A percentile compares a stretch with the other conserved stretches of the same genome.
Conservation (phyloP, 352 stramenopile genomes). For the Bremia lactucae region DNA sequence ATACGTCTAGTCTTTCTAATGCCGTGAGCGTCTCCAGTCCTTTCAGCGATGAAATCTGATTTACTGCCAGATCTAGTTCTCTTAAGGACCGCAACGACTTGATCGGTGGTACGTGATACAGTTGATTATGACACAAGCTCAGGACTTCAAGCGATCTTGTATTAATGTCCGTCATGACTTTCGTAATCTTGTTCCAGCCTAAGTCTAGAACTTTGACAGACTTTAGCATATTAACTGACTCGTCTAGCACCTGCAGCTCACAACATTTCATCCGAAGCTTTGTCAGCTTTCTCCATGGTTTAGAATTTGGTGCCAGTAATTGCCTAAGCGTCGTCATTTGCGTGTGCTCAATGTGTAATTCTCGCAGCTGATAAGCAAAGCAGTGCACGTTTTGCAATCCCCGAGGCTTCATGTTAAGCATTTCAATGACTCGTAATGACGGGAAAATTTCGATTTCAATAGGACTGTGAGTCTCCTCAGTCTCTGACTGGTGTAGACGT, state of each 20-base stretch:
- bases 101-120: slow-evolving; percentile 34
- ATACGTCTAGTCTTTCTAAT: slow-evolving; percentile 55
- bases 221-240: slow-evolving; percentile 39
- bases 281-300: slow-evolving; percentile 32
- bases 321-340: slow-evolving; percentile 30
- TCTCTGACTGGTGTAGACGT: slow-evolving; percentile 45
- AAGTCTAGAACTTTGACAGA: slow-evolving; percentile 42
- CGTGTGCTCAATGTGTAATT: slow-evolving; percentile 65
- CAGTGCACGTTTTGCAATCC: slow-evolving; percentile 48
- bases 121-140: slow-evolving; percentile 62
- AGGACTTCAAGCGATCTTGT: slow-evolving; percentile 34
- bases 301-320: slow-evolving; percentile 27
- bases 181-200: slow-evolving; percentile 58
- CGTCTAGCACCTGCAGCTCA: slow-evolving; percentile 33
- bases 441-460: slow-evolving; percentile 80
- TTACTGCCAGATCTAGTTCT: slow-evolving; percentile 59
- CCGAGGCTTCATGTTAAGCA: slow-evolving; percentile 32
- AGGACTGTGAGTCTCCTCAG: slow-evolving; percentile 3
- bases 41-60: slow-evolving; percentile 41
- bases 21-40: slow-evolving; percentile 35
- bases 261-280: slow-evolving; percentile 70
- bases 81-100: slow-evolving; percentile 27
- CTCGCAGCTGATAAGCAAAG: slow-evolving; percentile 52
- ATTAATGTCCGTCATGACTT: slow-evolving; percentile 22
- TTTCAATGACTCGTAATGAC: slow-evolving; percentile 54